Conservation (phyloP, 169 alveolate genomes). For the Cryptosporidium meleagridis region DNA sequence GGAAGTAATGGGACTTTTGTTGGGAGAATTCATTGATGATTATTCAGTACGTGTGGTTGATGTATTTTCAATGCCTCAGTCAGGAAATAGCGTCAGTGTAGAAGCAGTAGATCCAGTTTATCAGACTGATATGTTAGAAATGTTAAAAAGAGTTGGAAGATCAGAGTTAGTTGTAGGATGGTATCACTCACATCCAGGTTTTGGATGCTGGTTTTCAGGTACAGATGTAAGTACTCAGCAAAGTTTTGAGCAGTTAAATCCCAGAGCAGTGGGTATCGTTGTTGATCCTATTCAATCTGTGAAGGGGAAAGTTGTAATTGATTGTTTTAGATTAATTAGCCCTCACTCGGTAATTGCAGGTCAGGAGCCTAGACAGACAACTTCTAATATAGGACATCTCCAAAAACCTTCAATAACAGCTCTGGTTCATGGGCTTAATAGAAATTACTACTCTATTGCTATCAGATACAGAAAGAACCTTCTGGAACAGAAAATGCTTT, state of each 20-base stretch:
- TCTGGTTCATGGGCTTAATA: slow-evolving; percentile 94
- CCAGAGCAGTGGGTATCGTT: slow-evolving; percentile 99
- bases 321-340: slow-evolving; percentile 97
- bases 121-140: slow-evolving; percentile 98
- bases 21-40: slow-evolving; percentile 99
- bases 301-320: slow-evolving; percentile 98
- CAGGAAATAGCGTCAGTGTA: slow-evolving; percentile 97
- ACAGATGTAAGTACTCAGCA: slow-evolving; percentile 98
- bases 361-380: slow-evolving; percentile 99
- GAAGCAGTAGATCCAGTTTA: slow-evolving; percentile 99
- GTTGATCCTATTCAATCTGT: slow-evolving; percentile 99
- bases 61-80: slow-evolving; percentile 99
- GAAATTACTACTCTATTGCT: slow-evolving; percentile 97
- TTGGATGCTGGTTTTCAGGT: slow-evolving; percentile 99
- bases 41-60: slow-evolving; percentile 99
- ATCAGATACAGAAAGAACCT: slow-evolving; percentile 97
- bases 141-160: slow-evolving; percentile 97
- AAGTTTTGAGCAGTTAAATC: slow-evolving; percentile 97
- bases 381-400: slow-evolving; percentile 96
- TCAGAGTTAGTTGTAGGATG: slow-evolving; percentile 94
- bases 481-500: slow-evolving; percentile 96
- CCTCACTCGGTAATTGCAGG: slow-evolving; percentile 93
- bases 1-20: slow-evolving; percentile 99
- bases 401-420: slow-evolving; percentile 92
- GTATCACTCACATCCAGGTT: slow-evolving; percentile 99